Evolutionary conservation across 768 basidiomycete genomes (phyloP).

Genomic region (Termitomyces sp.): DNA sequence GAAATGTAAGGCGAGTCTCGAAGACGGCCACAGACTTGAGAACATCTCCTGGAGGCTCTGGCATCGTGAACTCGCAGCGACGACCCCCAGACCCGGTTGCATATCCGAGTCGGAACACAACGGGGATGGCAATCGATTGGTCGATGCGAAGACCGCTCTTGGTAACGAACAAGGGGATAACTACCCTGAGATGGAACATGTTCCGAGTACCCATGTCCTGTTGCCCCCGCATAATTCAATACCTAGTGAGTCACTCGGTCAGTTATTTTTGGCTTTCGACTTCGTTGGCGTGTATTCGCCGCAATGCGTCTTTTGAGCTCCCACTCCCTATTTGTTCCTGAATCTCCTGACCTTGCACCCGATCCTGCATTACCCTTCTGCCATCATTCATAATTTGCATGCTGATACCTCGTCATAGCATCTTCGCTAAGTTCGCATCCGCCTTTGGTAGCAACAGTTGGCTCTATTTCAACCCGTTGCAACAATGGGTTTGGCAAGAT

Average conservation of each 20-base stretch:
- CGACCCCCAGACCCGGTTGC: not conserved
- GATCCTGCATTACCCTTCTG: slow-evolving; percentile 1
- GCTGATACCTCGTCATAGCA: slow-evolving; percentile 2
- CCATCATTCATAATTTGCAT: not conserved
- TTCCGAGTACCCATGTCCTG: slow-evolving; percentile 4
- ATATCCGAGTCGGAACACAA: slow-evolving; percentile 18
- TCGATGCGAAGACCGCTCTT: slow-evolving; percentile 13
- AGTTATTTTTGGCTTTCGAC: not conserved
- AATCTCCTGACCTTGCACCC: not conserved
- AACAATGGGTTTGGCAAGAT: slow-evolving; percentile 24
- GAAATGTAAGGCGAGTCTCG: slow-evolving; percentile 75
- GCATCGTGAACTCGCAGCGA: slow-evolving; percentile 56
- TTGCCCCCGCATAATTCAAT: not conserved
- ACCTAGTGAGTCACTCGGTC: slow-evolving; percentile 3
- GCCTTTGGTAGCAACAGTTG: not conserved
- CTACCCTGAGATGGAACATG: not conserved
- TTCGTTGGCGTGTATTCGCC: not conserved
- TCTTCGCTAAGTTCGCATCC: not conserved
- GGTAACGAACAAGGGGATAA: not conserved
- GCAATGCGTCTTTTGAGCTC: not conserved
- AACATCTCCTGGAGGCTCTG: slow-evolving; percentile 88
- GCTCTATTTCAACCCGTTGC: slow-evolving; percentile 1
- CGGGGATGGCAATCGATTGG: slow-evolving; percentile 1
- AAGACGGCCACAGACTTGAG: slow-evolving; percentile 79
- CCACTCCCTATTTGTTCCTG: slow-evolving; percentile 1